Evolutionary conservation across 2,329 filamentous ascomycete species (phyloP), one percentile per base, ranked within the genome.

Genomic region (Clonostachys solani): DNA sequence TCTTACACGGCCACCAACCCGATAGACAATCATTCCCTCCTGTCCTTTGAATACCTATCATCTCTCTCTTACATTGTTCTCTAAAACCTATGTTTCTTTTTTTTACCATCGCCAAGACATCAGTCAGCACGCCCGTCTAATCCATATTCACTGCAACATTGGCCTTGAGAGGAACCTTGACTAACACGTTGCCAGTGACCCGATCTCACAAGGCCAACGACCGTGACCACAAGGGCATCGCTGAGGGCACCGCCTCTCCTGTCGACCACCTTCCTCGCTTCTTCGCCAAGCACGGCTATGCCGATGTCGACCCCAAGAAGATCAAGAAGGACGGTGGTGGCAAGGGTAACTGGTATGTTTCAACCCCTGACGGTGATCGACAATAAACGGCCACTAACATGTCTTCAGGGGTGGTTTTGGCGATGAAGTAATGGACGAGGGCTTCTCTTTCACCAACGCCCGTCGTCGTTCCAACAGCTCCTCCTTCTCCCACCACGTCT

Each of bases 121-220:
- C 37, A 46, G 44, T 42, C 35, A 12, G 36, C 40, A 13, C 23
- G 4, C 10, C 19, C 34, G n/a, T 40, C 17, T 33, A 7, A 10
- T 43, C 12, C 37, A n/a, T 18, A n/a, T n/a, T 40, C 37, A 7
- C n/a, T 40, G 37, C 37, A n/a, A n/a, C 17, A n/a, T 6, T 12
- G 33, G 15, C 42, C n/a, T 15, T 33, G 19, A 33, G 15, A 42
- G 12, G 19, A 17, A 34, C 23, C 7, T 29, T 36, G 16, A 54
- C 55, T 53, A 47, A 52, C 48, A 42, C 40, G 13, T 29, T 29
- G 15, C 17, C 58, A 96, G 92, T 99, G 92, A 96, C 94, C 75
- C 92, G 94, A 68, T 95, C 92, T 55, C 89, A 92, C 83, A 99
- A 97, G 78, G 82, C 79, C 76, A 95, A 91, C 74, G 90, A 95